These are phyloP conservation scores for Nakataea oryzae DNA, from an alignment of 2,329 filamentous ascomycete genomes.

Conservation along the genomic window DNA sequence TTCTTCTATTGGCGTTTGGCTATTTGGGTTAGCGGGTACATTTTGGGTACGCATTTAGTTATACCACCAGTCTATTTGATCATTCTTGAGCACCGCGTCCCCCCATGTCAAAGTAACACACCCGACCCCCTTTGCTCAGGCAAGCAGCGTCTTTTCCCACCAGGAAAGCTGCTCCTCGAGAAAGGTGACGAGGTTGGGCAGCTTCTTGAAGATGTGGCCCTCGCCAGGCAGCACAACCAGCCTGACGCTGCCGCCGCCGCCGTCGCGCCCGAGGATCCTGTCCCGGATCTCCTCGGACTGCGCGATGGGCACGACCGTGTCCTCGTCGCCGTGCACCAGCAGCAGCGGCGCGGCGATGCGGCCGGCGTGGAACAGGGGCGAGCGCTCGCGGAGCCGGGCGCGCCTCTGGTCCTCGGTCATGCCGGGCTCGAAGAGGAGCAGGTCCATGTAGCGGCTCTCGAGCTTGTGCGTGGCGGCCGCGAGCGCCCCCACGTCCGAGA, in stretches of 20 bases:
- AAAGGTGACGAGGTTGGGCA: conserved; percentile 25
- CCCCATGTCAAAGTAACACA: too few relatives aligned
- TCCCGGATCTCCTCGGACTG: conserved; percentile 43
- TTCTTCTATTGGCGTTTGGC: too few relatives aligned
- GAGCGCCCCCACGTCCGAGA: conserved; percentile 37
- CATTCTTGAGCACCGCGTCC: too few relatives aligned
- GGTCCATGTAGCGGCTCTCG: conserved; percentile 40
- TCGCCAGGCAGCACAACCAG: conserved; percentile 37
- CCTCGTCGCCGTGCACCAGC: conserved; percentile 43
- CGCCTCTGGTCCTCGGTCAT: conserved; percentile 28
- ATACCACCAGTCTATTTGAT: too few relatives aligned
- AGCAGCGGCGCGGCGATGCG: conserved; percentile 38
- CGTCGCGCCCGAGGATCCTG: conserved; percentile 27
- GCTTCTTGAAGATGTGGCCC: conserved; percentile 36
- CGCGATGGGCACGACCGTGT: conserved; percentile 46
- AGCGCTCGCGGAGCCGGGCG: conserved; percentile 31
- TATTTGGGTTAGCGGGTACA: too few relatives aligned
- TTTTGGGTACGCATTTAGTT: too few relatives aligned
- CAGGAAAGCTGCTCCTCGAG: conserved; percentile 34
- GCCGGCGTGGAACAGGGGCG: conserved; percentile 35
- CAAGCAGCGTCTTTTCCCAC: conserved; percentile 31
- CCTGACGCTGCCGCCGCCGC: conserved; percentile 26
- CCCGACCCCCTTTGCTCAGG: neutral
- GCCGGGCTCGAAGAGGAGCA: conserved; percentile 26
- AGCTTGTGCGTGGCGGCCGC: conserved; percentile 42